Base-by-base conservation (phyloP, 2,329 filamentous ascomycete genomes). In the Trichoderma sp. region DNA sequence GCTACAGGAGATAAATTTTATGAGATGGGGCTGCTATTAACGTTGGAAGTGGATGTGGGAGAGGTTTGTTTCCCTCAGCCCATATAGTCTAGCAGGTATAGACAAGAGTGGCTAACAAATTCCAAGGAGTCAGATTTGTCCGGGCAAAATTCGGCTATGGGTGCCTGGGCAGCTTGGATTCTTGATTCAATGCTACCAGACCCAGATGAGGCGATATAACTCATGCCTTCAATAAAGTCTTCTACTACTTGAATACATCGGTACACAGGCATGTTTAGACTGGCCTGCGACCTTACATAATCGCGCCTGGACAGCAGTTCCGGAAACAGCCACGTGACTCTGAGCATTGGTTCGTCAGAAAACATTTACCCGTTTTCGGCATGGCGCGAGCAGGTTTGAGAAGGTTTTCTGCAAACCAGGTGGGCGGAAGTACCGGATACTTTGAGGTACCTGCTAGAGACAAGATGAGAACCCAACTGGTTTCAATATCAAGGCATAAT, bases 351-450 rank as follows among this genome's bases (percentile, higher is more conserved):
- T 45, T 45, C 18, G 16, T 12, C 31, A 33, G 27, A 16, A 62
- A 33, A 9, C 1, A 3, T 38, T 59, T 66, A 24, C 7, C 71
- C 62, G 71, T 6, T 65, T 74, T 16, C 21, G 71, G 71, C 45
- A 62, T 62, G 41, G 62, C 77, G 79, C 75, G 87, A 87, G 87
- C 84, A 83, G 78, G 77, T 88, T 88, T 89, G 87, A 89, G 87
- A 86, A 87, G 82, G 84, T 88, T 88, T 88, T 81, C 79, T 78
- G 79, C 80, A 68, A 74, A 24, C 27, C 71, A n/a, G 8, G 18
- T 16, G 45, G 62, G 41, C 21, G 41, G 16, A 82, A 31, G 85
- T 86, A 86, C 80, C 75, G 24, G 75, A 77, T 86, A 86, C 85
- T 69, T 63, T 79, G 50, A 76, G 77, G 56, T 78, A 81, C 79